These are phyloP conservation scores for Coemansia sp. DNA, from an alignment of 192 early-diverging fungal genomes.

Conservation along the genomic window DNA sequence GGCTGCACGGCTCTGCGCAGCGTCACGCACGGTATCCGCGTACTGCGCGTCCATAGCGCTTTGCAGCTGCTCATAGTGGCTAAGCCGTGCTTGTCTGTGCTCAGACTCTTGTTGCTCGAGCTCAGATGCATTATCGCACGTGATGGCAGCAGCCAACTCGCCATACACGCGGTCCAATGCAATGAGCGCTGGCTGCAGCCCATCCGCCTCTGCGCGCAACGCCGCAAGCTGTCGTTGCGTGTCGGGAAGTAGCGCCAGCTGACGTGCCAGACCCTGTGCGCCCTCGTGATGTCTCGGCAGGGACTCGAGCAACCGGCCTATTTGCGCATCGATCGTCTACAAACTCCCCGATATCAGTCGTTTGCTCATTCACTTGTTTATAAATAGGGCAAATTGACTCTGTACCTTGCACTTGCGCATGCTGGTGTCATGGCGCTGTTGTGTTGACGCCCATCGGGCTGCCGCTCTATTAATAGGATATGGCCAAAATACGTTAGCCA, in stretches of 20 bases:
- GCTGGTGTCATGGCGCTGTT: slow-evolving; percentile 35
- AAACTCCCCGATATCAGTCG: neutral
- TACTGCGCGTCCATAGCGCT: slow-evolving; percentile 47
- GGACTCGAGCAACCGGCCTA: slow-evolving; percentile 7
- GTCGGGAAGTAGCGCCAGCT: slow-evolving; percentile 19
- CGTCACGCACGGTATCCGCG: slow-evolving; percentile 28
- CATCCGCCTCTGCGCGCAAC: slow-evolving; percentile 19
- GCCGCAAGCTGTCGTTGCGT: slow-evolving; percentile 19
- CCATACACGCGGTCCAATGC: slow-evolving; percentile 29
- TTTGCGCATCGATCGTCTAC: slow-evolving; percentile 35
- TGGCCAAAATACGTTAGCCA: neutral
- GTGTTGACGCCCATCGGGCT: slow-evolving; percentile 30
- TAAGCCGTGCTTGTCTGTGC: slow-evolving; percentile 28
- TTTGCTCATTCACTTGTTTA: neutral
- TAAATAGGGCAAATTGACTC: neutral
- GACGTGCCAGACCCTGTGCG: slow-evolving; percentile 13
- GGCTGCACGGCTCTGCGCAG: slow-evolving; percentile 28
- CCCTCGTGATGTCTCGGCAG: slow-evolving; percentile 24
- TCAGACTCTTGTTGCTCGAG: slow-evolving; percentile 27
- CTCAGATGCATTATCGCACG: slow-evolving; percentile 15
- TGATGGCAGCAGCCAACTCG: slow-evolving; percentile 15
- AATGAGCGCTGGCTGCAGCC: slow-evolving; percentile 16
- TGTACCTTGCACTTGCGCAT: slow-evolving; percentile 42
- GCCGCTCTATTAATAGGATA: slow-evolving; percentile 25
- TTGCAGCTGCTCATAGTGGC: slow-evolving; percentile 45